Base-by-base conservation (phyloP, 1,284 basidiomycete genomes). In the Veloporphyrellus conicus region DNA sequence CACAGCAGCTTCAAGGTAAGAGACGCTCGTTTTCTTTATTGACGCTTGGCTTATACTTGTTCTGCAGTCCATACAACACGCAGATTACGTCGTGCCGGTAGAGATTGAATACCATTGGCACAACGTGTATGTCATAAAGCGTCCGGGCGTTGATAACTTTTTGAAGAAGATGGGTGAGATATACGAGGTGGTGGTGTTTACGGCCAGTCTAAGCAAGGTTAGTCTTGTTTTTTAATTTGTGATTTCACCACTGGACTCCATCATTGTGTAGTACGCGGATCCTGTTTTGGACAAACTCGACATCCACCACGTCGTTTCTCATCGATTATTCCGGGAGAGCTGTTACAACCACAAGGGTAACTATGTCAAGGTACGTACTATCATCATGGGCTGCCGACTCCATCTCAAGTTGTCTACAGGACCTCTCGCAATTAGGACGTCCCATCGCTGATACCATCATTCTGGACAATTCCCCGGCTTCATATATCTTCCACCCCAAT, bases 331-430 rank as follows among this genome's bases (percentile, higher is more conserved):
- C 83, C 78, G 95, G 50, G 95, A 99, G 72, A 94, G 91, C 62
- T 99, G 95, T 71, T 98, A 97, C 71, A 98, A 98, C 67, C 96
- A 99, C 71, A 89, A 90, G 70, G 96, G 96, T 45, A 99, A 96
- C 72, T 99, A 98, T 67, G 96, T 99, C 70, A 99, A 99, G 80
- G 92, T 93, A 57, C 55, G 40, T 2, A n/a, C 15, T 20, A 36
- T 15, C 38, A 33, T 35, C 42, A 38, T 47, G 41, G 41, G 43
- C 35, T 20, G 39, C 38, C 29, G 35, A 43, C 45, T 28, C n/a
- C 32, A 34, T 53, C 54, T 59, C 44, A 49, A 44, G 41, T 50
- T 39, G 27, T 54, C 35, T 54, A 10, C 61, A 95, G 91, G 96
- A 99, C 69, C 77, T 99, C 29, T 97, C 93, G 35, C 96, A 98